Percentiles rank a stretch among this genome's conserved stretches.
phyloP scores from a whole-genome alignment of 1,284 basidiomycete species.

The Ganoderma boninense region DNA sequence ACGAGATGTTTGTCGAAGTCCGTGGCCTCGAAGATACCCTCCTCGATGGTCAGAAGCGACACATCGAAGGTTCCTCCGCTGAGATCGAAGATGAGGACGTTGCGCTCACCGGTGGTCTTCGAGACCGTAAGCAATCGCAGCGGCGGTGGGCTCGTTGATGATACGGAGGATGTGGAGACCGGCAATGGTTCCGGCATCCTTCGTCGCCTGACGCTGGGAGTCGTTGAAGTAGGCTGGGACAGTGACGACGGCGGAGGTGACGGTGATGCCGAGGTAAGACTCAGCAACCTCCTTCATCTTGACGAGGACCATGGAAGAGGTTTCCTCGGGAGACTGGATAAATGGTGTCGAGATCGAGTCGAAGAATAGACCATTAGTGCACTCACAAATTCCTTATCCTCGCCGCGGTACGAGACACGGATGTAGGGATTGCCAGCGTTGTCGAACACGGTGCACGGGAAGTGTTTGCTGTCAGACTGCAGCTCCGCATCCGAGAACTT shows the following conservation, averaged over 20 bases:
- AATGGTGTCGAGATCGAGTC: conserved; percentile 18
- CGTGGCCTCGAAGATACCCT: conserved; percentile 99
- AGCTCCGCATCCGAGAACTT: conserved; percentile 89
- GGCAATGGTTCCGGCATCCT: conserved; percentile 91
- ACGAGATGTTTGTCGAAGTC: conserved; percentile 99
- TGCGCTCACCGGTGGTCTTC: conserved; percentile 89
- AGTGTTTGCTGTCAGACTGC: conserved; percentile 95
- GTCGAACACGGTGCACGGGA: conserved; percentile 91
- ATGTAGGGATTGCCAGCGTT: conserved; percentile 91
- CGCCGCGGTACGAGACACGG: conserved; percentile 89
- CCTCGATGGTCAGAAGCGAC: conserved; percentile 96
- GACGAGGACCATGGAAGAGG: conserved; percentile 95
- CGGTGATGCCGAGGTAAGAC: conserved; percentile 89
- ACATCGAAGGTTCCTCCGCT: conserved; percentile 99
- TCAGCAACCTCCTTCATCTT: conserved; percentile 99
- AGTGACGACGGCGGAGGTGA: conserved; percentile 92
- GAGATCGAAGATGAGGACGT: conserved; percentile 97
- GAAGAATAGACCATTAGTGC: not conserved
- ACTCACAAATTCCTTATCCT: conserved; percentile 92
- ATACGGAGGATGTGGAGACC: conserved; percentile 95
- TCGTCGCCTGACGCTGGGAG: conserved; percentile 97
- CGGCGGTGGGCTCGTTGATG: conserved; percentile 96
- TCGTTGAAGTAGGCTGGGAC: conserved; percentile 99
- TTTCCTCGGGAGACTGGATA: conserved; percentile 88
- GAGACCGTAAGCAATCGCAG: conserved; percentile 95